Evolutionary conservation across 768 basidiomycete genomes (phyloP).

Genomic region (Podaxis sp.): DNA sequence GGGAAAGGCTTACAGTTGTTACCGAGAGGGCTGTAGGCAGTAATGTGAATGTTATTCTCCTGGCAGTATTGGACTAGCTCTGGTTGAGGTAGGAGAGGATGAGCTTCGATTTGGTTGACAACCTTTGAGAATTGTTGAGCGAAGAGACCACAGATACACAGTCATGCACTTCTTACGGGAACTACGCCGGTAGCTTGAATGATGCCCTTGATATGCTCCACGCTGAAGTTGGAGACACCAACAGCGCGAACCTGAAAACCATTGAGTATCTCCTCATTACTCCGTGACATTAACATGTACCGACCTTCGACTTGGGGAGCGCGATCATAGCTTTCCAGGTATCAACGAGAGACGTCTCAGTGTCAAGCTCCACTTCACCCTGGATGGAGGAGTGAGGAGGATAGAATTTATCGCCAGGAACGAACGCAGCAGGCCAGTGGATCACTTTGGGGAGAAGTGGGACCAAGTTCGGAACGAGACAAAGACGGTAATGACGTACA

Average conservation of each 20-base stretch:
- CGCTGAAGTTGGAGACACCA: slow-evolving; percentile 83
- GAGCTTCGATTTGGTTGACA: slow-evolving; percentile 82
- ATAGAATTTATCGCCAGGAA: slow-evolving; percentile 50
- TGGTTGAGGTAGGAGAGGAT: slow-evolving; percentile 77
- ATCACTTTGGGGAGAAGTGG: slow-evolving; percentile 44
- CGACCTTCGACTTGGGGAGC: slow-evolving; percentile 70
- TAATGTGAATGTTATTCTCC: slow-evolving; percentile 67
- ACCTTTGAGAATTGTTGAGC: slow-evolving; percentile 30
- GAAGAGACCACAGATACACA: background rate
- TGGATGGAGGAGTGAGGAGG: slow-evolving; percentile 49
- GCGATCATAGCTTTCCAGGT: slow-evolving; percentile 83
- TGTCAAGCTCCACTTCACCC: slow-evolving; percentile 56
- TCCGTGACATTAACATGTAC: background rate
- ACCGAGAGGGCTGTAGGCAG: slow-evolving; percentile 71
- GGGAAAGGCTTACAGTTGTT: slow-evolving; percentile 58
- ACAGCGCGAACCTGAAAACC: slow-evolving; percentile 55
- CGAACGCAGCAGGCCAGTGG: slow-evolving; percentile 80
- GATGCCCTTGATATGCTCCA: slow-evolving; percentile 64
- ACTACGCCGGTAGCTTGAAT: slow-evolving; percentile 68
- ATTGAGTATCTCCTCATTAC: slow-evolving; percentile 4
- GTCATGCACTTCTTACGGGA: slow-evolving; percentile 46
- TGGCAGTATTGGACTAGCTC: slow-evolving; percentile 72
- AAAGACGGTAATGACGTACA: slow-evolving; percentile 38
- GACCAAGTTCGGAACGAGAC: background rate
- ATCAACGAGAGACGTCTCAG: slow-evolving; percentile 60